These are phyloP conservation scores for Taphrina communis DNA, from an alignment of 1,139 yeast genomes.

Conservation along the genomic window DNA sequence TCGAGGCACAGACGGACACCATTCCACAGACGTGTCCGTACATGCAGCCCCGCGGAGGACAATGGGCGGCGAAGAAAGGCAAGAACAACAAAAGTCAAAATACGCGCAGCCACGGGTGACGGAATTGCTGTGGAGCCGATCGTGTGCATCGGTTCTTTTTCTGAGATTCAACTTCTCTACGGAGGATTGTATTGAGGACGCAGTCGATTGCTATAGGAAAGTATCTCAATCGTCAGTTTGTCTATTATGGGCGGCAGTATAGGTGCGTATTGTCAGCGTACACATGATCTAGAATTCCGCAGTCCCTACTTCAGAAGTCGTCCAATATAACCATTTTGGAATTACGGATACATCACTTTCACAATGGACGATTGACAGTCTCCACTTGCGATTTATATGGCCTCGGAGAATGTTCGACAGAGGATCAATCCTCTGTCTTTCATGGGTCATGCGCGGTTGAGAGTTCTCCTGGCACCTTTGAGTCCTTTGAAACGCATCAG, in stretches of 20 bases:
- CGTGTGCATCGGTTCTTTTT: constrained; percentile 5
- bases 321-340: too few species aligned
- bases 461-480: constrained; percentile 34
- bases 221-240: too few species aligned
- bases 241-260: too few species aligned
- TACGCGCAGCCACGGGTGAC: not conserved
- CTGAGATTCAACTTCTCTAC: not conserved
- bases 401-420: not conserved
- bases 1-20: not conserved
- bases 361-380: too few species aligned
- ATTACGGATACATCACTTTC: too few species aligned
- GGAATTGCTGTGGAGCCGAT: constrained; percentile 4
- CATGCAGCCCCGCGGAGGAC: not conserved
- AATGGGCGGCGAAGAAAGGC: not conserved
- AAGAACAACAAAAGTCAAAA: constrained; percentile 8
- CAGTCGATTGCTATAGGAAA: too few species aligned
- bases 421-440: constrained; percentile 43
- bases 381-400: not conserved
- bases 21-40: not conserved
- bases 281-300: too few species aligned
- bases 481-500: constrained; percentile 24
- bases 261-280: too few species aligned
- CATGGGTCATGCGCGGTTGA: constrained; percentile 38
- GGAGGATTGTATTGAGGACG: not conserved
- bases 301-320: too few species aligned